Percentiles rank a stretch among this genome's conserved stretches.
Conservation (phyloP, 768 basidiomycete genomes). For the Chiua virens region DNA sequence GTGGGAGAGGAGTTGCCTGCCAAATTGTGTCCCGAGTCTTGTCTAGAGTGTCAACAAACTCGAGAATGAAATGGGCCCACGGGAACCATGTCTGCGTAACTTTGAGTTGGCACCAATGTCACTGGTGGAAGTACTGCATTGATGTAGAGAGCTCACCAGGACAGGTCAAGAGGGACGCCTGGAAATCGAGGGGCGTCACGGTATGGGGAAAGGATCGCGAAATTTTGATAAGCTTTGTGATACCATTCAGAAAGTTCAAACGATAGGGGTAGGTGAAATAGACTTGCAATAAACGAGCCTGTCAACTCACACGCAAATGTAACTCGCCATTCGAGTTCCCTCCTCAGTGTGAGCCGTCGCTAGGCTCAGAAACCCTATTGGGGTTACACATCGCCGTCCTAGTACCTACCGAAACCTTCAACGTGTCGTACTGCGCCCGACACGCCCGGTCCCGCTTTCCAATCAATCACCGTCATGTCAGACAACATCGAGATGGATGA, state of each 20-base stretch:
- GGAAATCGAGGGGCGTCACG: conserved; percentile 28
- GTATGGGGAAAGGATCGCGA: conserved; percentile 41
- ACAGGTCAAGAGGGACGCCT: conserved; percentile 29
- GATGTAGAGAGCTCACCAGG: conserved; percentile 25
- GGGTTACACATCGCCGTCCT: no score
- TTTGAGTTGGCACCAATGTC: conserved; percentile 11
- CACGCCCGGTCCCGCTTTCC: no score
- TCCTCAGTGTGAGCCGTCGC: no score
- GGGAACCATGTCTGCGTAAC: conserved; percentile 45
- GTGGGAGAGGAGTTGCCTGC: conserved; percentile 30
- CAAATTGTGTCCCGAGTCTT: conserved; percentile 20
- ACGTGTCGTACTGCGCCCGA: no score
- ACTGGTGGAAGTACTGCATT: neutral
- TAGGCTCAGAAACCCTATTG: no score
- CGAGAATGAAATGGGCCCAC: conserved; percentile 33
- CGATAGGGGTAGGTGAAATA: no score
- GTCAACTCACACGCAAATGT: no score
- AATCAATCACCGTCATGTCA: conserved; percentile 23
- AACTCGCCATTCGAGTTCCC: no score
- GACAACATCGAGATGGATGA: conserved; percentile 41
- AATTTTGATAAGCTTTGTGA: conserved; percentile 8
- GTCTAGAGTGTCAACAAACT: conserved; percentile 34
- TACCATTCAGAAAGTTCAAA: no score
- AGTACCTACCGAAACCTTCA: no score
- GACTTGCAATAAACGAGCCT: no score